Evolutionary conservation across 805 yeast genomes (phyloP), one percentile per base, ranked within the genome.

Genomic region (Metahyphopichia silvanorum): DNA sequence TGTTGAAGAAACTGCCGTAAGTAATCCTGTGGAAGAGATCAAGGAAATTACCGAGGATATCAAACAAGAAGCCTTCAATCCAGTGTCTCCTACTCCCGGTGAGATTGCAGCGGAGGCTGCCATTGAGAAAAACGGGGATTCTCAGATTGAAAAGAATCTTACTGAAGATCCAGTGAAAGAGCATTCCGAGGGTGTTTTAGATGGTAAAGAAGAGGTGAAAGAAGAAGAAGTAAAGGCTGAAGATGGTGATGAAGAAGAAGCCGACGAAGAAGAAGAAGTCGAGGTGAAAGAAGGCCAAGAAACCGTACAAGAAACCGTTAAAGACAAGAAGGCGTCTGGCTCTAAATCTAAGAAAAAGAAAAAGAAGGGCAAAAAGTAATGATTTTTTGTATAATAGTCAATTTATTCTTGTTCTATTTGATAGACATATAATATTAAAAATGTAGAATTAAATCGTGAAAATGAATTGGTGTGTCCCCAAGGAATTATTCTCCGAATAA

Each of bases 401-500:
- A n/a, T n/a, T n/a, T n/a, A n/a, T n/a, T n/a, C n/a, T n/a, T n/a
- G n/a, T n/a, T n/a, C n/a, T n/a, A n/a, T n/a, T n/a, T n/a, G n/a
- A n/a, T n/a, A n/a, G n/a, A n/a, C n/a, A n/a, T n/a, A n/a, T n/a
- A n/a, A n/a, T n/a, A n/a, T n/a, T n/a, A n/a, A n/a, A n/a, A n/a
- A n/a, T n/a, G n/a, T n/a, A n/a, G n/a, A n/a, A n/a, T n/a, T n/a
- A n/a, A n/a, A n/a, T n/a, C n/a, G 10, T 19, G 21, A 19, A 25
- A 6, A 21, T 29, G 28, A 25, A 12, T 25, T 12, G 13, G 14
- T n/a, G n/a, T n/a, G 27, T 14, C n/a, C n/a, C n/a, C n/a, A 29
- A 6, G 9, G 11, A 22, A 44, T 32, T 69, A 87, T 65, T 93
- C 98, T 27, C 98, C 98, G 66, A 91, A 89, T 43, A 93, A 67